Evolutionary conservation across 2,329 filamentous ascomycete genomes (phyloP).

Genomic region (Bipolaris bicolor): DNA sequence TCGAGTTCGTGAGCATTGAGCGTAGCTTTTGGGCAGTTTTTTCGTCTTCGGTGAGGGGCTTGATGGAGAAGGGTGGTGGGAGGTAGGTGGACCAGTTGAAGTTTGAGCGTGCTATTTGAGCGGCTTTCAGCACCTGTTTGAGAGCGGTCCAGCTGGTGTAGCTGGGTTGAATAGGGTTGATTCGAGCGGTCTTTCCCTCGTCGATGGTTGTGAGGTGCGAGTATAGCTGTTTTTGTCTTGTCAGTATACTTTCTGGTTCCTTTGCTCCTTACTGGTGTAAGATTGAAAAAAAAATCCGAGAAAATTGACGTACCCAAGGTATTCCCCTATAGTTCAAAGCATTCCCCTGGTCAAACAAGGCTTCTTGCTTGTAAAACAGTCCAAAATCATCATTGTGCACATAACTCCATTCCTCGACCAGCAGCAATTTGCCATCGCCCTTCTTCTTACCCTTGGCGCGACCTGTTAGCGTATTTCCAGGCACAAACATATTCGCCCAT

Average conservation of each 20-base stretch:
- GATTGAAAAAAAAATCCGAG: too few species aligned
- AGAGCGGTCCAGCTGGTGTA: constrained; percentile 35
- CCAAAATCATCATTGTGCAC: constrained; percentile 29
- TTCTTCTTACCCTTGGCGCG: constrained; percentile 34
- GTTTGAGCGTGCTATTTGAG: constrained; percentile 35
- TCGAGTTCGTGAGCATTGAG: constrained; percentile 5
- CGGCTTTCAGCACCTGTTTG: constrained; percentile 24
- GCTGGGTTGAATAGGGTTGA: constrained; percentile 32
- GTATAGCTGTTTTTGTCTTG: constrained; percentile 30
- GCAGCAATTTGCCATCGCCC: constrained; percentile 36
- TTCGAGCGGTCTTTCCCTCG: constrained; percentile 29
- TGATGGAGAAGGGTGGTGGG: constrained; percentile 20
- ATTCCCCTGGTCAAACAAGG: constrained; percentile 45
- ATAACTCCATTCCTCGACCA: constrained; percentile 46
- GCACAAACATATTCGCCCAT: constrained; percentile 45
- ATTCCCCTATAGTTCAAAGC: constrained; percentile 46
- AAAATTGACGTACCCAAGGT: constrained; percentile 38
- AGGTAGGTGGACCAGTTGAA: constrained; percentile 42
- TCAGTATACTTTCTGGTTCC: constrained; percentile 2
- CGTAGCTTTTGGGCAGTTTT: neutral
- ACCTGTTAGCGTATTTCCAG: constrained; percentile 42
- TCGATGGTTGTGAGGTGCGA: constrained; percentile 35
- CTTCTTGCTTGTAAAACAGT: constrained; percentile 40
- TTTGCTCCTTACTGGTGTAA: neutral
- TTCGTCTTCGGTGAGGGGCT: neutral